Evolutionary conservation across 2,329 filamentous ascomycete genomes (phyloP).

Genomic region (Aspergillus sergii): DNA sequence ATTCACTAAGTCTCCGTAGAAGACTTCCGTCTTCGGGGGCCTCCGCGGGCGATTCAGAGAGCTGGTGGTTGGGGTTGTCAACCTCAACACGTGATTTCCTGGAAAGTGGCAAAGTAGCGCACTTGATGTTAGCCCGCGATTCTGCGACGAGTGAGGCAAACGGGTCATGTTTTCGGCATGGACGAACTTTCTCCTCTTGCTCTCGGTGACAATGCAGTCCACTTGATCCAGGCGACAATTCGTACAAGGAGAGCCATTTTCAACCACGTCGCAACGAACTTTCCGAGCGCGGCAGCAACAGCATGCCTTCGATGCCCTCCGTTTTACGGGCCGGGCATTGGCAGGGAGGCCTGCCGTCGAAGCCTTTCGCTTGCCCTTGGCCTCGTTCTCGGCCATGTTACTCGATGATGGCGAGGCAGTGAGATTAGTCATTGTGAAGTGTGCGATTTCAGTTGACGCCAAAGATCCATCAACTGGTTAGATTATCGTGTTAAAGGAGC

Average conservation of each 20-base stretch:
- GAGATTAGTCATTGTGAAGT: slow-evolving; percentile 28
- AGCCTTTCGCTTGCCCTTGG: slow-evolving; percentile 58
- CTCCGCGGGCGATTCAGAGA: slow-evolving; percentile 38
- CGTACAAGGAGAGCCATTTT: slow-evolving; percentile 79
- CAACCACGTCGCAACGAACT: slow-evolving; percentile 90
- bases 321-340: slow-evolving; percentile 66
- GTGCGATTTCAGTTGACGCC: slow-evolving; percentile 13
- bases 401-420: slow-evolving; percentile 21
- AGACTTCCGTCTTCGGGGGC: slow-evolving; percentile 36
- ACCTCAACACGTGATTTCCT: slow-evolving; percentile 46
- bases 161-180: slow-evolving; percentile 16
- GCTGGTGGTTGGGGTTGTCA: slow-evolving; percentile 35
- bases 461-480: slow-evolving; percentile 7
- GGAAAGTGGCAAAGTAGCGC: slow-evolving; percentile 11
- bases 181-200: slow-evolving; percentile 68
- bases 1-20: slow-evolving; percentile 31
- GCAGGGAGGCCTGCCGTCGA: slow-evolving; percentile 58
- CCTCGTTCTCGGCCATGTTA: slow-evolving; percentile 30
- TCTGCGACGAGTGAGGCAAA: slow-evolving; percentile 8
- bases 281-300: slow-evolving; percentile 87
- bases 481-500: background rate
- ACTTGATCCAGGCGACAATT: slow-evolving; percentile 70
- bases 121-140: slow-evolving; percentile 16
- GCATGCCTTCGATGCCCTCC: slow-evolving; percentile 88
- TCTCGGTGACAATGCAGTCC: slow-evolving; percentile 68